Evolutionary conservation across 768 basidiomycete genomes (phyloP).

Genomic region (Pleurotus tuber-regium): DNA sequence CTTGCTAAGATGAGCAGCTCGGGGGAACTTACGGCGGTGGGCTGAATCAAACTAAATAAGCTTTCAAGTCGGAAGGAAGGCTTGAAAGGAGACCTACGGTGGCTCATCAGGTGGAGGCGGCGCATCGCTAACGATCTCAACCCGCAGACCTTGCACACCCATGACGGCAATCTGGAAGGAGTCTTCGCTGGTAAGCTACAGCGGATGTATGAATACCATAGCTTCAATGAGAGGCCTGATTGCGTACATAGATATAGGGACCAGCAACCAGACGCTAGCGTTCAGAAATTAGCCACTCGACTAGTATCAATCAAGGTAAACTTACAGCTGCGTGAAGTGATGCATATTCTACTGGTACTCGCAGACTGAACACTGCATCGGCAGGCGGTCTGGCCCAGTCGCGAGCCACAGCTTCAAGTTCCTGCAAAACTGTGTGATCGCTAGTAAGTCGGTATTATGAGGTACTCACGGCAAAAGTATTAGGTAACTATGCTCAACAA

Average conservation of each 20-base stretch:
- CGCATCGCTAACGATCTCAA: constrained; percentile 83
- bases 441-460: not conserved
- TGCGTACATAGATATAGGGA: constrained; percentile 76
- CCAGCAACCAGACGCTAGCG: constrained; percentile 73
- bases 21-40: constrained; percentile 42
- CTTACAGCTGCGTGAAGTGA: constrained; percentile 81
- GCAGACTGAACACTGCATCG: constrained; percentile 69
- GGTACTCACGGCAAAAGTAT: constrained; percentile 54
- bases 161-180: constrained; percentile 88
- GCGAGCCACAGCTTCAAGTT: constrained; percentile 74
- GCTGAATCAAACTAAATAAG: constrained; percentile 24
- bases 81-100: constrained; percentile 50
- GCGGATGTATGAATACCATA: constrained; percentile 12
- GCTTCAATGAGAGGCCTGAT: constrained; percentile 10
- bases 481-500: constrained; percentile 53
- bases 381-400: constrained; percentile 89
- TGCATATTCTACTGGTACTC: constrained; percentile 85
- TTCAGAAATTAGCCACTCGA: constrained; percentile 16
- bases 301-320: constrained; percentile 16
- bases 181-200: constrained; percentile 77
- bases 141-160: constrained; percentile 77
- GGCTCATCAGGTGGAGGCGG: constrained; percentile 85
- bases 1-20: not conserved
- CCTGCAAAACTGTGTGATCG: constrained; percentile 40
- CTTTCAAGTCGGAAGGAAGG: constrained; percentile 13